Evolutionary conservation across 2,329 filamentous ascomycete species (phyloP).

Genomic region (Fonsecaea nubica): DNA sequence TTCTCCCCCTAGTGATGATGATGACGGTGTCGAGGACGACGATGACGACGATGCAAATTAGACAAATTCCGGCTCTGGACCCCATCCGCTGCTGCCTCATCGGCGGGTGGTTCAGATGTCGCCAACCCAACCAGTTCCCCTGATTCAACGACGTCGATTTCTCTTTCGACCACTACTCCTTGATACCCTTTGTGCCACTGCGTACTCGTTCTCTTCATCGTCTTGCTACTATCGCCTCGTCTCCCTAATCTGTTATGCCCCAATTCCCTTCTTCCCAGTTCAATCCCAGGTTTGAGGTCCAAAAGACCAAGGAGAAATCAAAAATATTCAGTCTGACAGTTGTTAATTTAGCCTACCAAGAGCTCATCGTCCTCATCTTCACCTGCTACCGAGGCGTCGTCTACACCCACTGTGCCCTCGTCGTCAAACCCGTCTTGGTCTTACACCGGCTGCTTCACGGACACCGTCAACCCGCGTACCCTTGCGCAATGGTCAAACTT

Average conservation of each 20-base stretch:
- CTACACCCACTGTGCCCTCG: slow-evolving; percentile 7
- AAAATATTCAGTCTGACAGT: slow-evolving; percentile 7
- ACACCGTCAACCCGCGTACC: slow-evolving; percentile 48
- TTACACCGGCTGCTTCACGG: slow-evolving; percentile 52
- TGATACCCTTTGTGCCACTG: not conserved
- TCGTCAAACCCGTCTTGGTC: slow-evolving; percentile 30
- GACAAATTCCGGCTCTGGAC: slow-evolving; percentile 12
- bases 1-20: slow-evolving; percentile 16
- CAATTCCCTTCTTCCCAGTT: not conserved
- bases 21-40: not conserved
- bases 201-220: not conserved
- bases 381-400: slow-evolving; percentile 1
- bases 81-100: slow-evolving; percentile 13
- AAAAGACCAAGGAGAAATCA: not conserved
- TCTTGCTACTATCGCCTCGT: not conserved
- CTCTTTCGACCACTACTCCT: not conserved
- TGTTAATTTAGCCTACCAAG: slow-evolving; percentile 5
- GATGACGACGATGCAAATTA: slow-evolving; percentile 8
- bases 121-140: slow-evolving; percentile 12
- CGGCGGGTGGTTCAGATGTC: slow-evolving; percentile 22
- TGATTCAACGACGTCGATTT: not conserved
- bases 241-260: not conserved
- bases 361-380: slow-evolving; percentile 2
- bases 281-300: not conserved
- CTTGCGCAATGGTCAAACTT: slow-evolving; percentile 53